Evolutionary conservation across 768 basidiomycete genomes (phyloP).

Genomic region (Boletus patriciae): DNA sequence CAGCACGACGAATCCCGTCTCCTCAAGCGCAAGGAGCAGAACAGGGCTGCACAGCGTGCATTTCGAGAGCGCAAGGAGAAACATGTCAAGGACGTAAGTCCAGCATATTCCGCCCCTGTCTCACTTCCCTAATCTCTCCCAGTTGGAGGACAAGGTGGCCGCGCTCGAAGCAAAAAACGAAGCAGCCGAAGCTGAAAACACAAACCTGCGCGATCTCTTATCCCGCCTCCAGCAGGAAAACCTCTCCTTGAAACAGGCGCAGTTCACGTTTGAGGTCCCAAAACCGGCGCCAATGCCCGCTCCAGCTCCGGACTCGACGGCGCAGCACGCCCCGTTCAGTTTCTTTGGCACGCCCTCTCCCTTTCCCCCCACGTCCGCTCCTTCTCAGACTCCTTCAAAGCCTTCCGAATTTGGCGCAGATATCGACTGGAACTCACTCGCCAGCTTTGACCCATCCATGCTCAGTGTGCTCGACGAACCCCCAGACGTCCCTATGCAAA

Average conservation of each 20-base stretch:
- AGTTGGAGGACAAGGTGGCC: slow-evolving; percentile 92
- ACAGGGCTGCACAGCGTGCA: slow-evolving; percentile 93
- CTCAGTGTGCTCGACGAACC: slow-evolving; percentile 66
- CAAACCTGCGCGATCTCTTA: slow-evolving; percentile 84
- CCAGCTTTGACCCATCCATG: slow-evolving; percentile 67
- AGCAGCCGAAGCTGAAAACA: slow-evolving; percentile 72
- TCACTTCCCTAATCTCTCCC: slow-evolving; percentile 2
- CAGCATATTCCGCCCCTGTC: slow-evolving; percentile 2
- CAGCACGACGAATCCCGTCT: slow-evolving; percentile 69
- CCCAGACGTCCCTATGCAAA: slow-evolving; percentile 55
- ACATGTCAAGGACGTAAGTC: slow-evolving; percentile 91
- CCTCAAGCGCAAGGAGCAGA: slow-evolving; percentile 93
- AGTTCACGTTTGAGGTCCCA: slow-evolving; percentile 84
- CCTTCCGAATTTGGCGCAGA: slow-evolving; percentile 26
- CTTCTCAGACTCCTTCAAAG: slow-evolving; percentile 34
- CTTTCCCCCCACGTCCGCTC: slow-evolving; percentile 23
- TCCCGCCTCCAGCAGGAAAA: slow-evolving; percentile 87
- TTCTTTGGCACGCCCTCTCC: slow-evolving; percentile 29
- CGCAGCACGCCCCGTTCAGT: slow-evolving; percentile 23
- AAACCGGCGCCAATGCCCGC: slow-evolving; percentile 34
- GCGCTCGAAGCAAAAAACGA: slow-evolving; percentile 84
- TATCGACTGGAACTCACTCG: slow-evolving; percentile 64
- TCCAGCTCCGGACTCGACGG: slow-evolving; percentile 21
- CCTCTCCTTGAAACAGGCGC: slow-evolving; percentile 69
- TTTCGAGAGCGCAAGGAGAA: slow-evolving; percentile 98